Evolutionary conservation across 2,329 filamentous ascomycete genomes (phyloP), one percentile per base, ranked within the genome.

Genomic region (Arthrobotrys sinensis): DNA sequence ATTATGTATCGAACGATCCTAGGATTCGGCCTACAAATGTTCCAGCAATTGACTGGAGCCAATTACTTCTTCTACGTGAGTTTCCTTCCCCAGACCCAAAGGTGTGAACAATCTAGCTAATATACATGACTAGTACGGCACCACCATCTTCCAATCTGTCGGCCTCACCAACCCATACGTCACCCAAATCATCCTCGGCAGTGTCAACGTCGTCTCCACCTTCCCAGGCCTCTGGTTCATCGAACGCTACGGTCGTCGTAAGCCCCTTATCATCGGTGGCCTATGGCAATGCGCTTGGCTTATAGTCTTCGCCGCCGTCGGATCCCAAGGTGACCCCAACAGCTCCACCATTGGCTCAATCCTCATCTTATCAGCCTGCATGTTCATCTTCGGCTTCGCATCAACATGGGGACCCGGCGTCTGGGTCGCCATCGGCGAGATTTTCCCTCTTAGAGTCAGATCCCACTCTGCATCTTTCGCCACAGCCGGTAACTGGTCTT

Each of bases 331-430:
- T 6, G 80, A 81, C 16, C 76, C 78, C 1, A 72, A 70, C 50
- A 77, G 71, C 19, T 75, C 79, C 6, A 83, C 83, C 0, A 85
- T 89, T 4, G 90, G 90, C 21, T 86, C 87, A 2, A 87, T 88
- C 46, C 88, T 92, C 80, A 91, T 92, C 52, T 87, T 90, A 66
- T 91, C 92, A 83, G 90, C 90, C 0, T 91, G 90, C 81, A 85
- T 92, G 46, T 91, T 91, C 82, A 90, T 91, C 80, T 86, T 90
- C 0, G 89, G 87, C 0, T 92, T 90, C 76, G 90, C 90, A 3
- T 91, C 89, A 0, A 91, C 90, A 1, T 92, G 90, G 91, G 90
- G 90, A 21, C 91, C 91, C 0, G 88, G 90, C 62, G 89, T 92
- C 66, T 94, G 91, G 92, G 89, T 91, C 67, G 86, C 91, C 24